Evolutionary conservation across 148 eudicot genomes (phyloP).

Genomic region (Drosera capensis): DNA sequence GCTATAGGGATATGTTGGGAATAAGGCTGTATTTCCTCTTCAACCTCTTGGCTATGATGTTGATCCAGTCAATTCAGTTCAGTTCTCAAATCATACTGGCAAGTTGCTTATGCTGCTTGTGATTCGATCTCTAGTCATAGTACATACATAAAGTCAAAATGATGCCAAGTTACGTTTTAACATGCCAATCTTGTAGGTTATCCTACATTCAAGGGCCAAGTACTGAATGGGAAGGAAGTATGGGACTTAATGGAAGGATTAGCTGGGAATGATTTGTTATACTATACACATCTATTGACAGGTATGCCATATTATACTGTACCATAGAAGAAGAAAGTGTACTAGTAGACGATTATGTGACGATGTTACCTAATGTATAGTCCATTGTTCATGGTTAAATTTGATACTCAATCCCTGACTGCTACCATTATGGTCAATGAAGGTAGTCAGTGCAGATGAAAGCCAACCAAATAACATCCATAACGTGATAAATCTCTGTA

Average conservation of each 20-base stretch:
- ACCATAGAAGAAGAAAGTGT: background rate
- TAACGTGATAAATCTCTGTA: too few relatives aligned
- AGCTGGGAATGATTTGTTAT: constrained; percentile 65
- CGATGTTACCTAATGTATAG: too few relatives aligned
- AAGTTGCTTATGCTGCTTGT: constrained; percentile 32
- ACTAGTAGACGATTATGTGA: too few relatives aligned
- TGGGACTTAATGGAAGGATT: constrained; percentile 91
- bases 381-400: too few relatives aligned
- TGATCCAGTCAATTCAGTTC: constrained; percentile 92
- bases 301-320: constrained; percentile 24
- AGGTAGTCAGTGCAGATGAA: too few relatives aligned
- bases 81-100: constrained; percentile 98
- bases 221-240: constrained; percentile 72
- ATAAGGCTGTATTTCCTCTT: constrained; percentile 92
- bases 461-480: too few relatives aligned
- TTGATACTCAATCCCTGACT: too few relatives aligned
- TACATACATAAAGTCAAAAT: too few relatives aligned
- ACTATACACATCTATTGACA: constrained; percentile 91
- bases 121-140: constrained; percentile 3
- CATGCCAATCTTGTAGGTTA: constrained; percentile 50
- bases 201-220: constrained; percentile 92
- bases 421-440: too few relatives aligned
- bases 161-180: too few relatives aligned
- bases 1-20: constrained; percentile 94
- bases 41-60: constrained; percentile 92